phyloP scores from a whole-genome alignment of 345 rosid species.

The Barbarea vulgaris region DNA sequence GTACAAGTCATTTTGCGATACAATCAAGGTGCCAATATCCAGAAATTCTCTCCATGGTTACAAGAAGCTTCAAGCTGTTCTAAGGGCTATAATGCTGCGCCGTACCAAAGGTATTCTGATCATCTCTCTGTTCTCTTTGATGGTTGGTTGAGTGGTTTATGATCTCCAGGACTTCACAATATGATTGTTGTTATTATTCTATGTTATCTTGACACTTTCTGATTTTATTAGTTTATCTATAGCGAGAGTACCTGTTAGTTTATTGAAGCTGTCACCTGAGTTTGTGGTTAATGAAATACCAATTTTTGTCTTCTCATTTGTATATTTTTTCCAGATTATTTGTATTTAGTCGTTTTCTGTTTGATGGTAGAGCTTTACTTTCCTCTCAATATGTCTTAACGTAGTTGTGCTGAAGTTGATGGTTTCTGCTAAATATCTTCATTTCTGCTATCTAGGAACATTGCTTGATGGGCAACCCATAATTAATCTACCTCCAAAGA shows the following conservation, averaged over 20 bases:
- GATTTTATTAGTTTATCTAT: background rate
- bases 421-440: constrained; percentile 29
- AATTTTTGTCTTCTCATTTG: background rate
- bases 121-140: constrained; percentile 17
- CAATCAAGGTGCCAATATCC: constrained; percentile 73
- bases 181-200: constrained; percentile 37
- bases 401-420: constrained; percentile 18
- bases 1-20: constrained; percentile 62
- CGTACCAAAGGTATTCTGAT: constrained; percentile 83
- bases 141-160: constrained; percentile 33
- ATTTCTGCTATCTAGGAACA: constrained; percentile 62
- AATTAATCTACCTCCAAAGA: constrained; percentile 79
- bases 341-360: background rate
- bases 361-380: background rate
- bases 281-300: constrained; percentile 1
- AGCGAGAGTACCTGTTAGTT: constrained; percentile 10
- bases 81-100: constrained; percentile 90
- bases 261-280: constrained; percentile 1
- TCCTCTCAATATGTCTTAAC: background rate
- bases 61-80: constrained; percentile 92
- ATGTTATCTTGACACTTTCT: constrained; percentile 23
- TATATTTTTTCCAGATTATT: background rate
- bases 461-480: constrained; percentile 86
- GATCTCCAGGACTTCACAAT: constrained; percentile 12
- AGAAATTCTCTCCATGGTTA: constrained; percentile 73